These are phyloP conservation scores for Astragalus membranaceus DNA, from an alignment of 306 rosid species.

Conservation along the genomic window DNA sequence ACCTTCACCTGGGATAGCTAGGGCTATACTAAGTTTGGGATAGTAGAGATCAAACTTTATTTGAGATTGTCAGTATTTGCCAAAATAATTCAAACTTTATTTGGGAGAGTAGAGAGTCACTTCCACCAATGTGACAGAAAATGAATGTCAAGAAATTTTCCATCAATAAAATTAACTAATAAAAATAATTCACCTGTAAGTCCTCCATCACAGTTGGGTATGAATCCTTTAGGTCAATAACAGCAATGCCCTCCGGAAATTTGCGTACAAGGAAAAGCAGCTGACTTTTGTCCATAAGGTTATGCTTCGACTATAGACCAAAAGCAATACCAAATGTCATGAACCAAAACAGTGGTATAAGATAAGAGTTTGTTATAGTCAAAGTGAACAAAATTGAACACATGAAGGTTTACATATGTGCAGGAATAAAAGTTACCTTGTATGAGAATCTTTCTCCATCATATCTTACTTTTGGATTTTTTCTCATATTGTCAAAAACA, in stretches of 20 bases:
- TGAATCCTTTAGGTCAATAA: conserved; percentile 40
- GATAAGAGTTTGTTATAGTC: neutral
- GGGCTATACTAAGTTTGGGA: too few species aligned
- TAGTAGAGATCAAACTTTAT: too few species aligned
- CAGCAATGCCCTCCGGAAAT: conserved; percentile 93
- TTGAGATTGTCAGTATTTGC: too few species aligned
- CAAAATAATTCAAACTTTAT: too few species aligned
- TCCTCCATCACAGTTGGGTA: conserved; percentile 57
- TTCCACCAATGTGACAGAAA: neutral
- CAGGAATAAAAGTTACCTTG: conserved; percentile 47
- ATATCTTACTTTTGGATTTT: conserved; percentile 78
- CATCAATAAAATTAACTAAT: neutral
- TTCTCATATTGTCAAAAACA: conserved; percentile 84
- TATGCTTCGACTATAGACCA: conserved; percentile 73
- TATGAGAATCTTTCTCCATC: conserved; percentile 86
- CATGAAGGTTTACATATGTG: neutral
- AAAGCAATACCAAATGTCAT: conserved; percentile 29
- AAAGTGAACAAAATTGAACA: neutral
- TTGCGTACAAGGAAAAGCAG: conserved; percentile 64
- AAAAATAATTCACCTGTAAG: conserved; percentile 58
- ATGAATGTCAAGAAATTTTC: neutral
- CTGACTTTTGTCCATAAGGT: conserved; percentile 62
- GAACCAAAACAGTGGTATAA: conserved; percentile 15
- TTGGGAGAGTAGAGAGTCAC: neutral
- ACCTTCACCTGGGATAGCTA: neutral